Evolutionary conservation across 352 stramenopile species (phyloP), one percentile per base, ranked within the genome.

Genomic region (Pythium myriotylum): DNA sequence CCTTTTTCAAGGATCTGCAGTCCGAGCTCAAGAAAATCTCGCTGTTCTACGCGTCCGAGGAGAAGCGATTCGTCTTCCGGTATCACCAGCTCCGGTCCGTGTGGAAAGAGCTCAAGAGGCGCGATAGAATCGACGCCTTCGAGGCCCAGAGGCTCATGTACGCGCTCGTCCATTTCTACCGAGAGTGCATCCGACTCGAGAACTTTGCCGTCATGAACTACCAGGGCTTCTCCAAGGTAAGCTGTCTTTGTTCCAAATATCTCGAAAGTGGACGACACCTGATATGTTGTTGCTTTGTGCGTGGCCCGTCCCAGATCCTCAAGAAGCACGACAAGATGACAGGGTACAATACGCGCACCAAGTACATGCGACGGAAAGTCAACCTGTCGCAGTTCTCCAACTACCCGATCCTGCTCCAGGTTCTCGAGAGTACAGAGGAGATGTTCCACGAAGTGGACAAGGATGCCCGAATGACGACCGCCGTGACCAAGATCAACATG

Each of bases 281-380:
- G n/a, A 24, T 23, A 37, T 54, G 29, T 22, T 35, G 29, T 35
- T 35, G 29, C 5, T 35, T 35, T 35, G 29, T 35, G 29, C 10
- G 29, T 35, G 29, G 5, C 29, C 29, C 29, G 29, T 56, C 27
- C 48, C 46, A 73, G 82, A 93, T 93, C 51, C 57, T 93, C 13
- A 93, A 93, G 55, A 93, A 93, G 54, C 84, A 93, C 55, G 84
- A 93, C 72, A 91, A 91, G 54, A 86, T 88, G 69, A 93, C 84
- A 24, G 84, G 84, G n/a, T 90, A 91, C 66, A 87, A 89, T 65
- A 93, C 84, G 27, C 73, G 84, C 8, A 88, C 81, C 64, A 93
- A 89, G 79, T 93, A 93, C 70, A 93, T 93, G 81, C 74, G 76
- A 24, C 79, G 76, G 29, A 93, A 90, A 59, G 84, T 93, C 41